Conservation (phyloP, 257 asterid genomes). For the Scutellaria galericulata region DNA sequence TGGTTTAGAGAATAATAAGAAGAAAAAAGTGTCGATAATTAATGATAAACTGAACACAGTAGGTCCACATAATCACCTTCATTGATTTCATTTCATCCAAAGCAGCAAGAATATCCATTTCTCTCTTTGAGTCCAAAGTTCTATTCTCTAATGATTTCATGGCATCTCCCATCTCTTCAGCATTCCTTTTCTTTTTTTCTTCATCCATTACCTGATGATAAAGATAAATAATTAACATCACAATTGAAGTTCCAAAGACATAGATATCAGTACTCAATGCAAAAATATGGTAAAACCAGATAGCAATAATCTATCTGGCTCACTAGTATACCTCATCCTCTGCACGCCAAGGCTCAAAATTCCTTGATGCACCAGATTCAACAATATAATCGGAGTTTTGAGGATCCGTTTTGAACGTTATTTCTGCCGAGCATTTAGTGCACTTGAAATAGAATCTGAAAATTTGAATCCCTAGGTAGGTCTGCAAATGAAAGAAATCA, state of each 20-base stretch:
- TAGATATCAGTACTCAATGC: not conserved
- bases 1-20: not conserved
- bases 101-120: constrained; percentile 91
- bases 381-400: constrained; percentile 85
- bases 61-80: constrained; percentile 56
- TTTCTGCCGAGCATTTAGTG: constrained; percentile 87
- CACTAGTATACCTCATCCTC: constrained; percentile 68
- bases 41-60: not conserved
- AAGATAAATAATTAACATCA: constrained; percentile 10
- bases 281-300: not conserved
- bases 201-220: constrained; percentile 58
- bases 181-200: constrained; percentile 59
- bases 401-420: constrained; percentile 89
- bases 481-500: constrained; percentile 53
- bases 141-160: constrained; percentile 95
- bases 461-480: constrained; percentile 85
- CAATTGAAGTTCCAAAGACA: not conserved
- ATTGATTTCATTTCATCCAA: constrained; percentile 93
- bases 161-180: constrained; percentile 97
- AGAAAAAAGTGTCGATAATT: not conserved
- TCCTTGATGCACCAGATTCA: constrained; percentile 84
- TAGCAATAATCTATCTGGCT: not conserved
- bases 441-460: constrained; percentile 89
- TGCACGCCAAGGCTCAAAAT: constrained; percentile 92
- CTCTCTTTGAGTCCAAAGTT: constrained; percentile 81